Evolutionary conservation across 257 asterid species (phyloP), one percentile per base, ranked within the genome.

Genomic region (Scutellaria barbata): DNA sequence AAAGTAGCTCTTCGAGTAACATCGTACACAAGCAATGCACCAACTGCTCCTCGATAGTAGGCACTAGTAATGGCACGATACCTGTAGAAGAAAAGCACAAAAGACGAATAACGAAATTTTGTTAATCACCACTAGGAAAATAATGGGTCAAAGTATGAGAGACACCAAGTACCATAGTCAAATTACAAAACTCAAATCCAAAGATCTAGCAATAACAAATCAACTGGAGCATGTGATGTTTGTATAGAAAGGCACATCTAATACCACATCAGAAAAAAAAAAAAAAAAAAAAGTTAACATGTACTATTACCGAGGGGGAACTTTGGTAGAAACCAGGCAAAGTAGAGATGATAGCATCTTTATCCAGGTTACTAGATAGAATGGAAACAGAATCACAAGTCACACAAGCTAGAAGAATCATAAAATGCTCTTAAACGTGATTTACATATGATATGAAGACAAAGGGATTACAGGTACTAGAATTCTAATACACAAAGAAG

Each of bases 21-120:
- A 56, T 84, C 88, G 7, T 84, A 84, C 14, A 84, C 82, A 3
- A 84, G 88, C 67, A 84, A 74, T 25, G 86, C 86, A 52, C 88
- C 88, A 37, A 84, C 88, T 5, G 86, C 86, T 54, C 88, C 88
- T 72, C 88, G 79, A 37, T 84, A 84, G 72, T 84, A 84, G 65
- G 88, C 83, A 65, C 86, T 74, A 10, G 88, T 81, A 30, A 84
- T 84, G 66, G 86, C 88, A 63, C 86, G 86, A 61, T 76, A 84
- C 74, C 86, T 84, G 42, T 39, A 16, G 52, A 25, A 46, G 50
- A 47, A 48, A 45, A 20, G 48, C 13, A 8, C 13, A 59, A 58
- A 41, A 9, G 51, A 46, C 58, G 43, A 25, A 54, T 59, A 35
- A 20, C 52, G 12, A 54, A 10, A 63, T 50, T 16, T 45, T 52